These are phyloP conservation scores for Chrysosphaeria jannelii DNA, from an alignment of 2,329 filamentous ascomycete genomes.

Conservation along the genomic window DNA sequence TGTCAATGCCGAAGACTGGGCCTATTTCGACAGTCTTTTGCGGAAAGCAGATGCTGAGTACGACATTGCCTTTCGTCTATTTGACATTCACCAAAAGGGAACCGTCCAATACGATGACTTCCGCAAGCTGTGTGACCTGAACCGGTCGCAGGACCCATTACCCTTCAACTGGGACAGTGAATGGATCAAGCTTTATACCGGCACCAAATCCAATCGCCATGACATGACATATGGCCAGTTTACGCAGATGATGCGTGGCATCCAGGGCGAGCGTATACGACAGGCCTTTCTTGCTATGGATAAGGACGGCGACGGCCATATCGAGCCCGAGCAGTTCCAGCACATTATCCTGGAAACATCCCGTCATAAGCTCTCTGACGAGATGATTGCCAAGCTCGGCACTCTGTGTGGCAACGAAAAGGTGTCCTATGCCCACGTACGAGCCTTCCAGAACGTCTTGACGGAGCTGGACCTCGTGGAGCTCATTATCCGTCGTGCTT, in stretches of 20 bases:
- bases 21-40: slow-evolving; percentile 76
- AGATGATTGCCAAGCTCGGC: slow-evolving; percentile 67
- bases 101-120: slow-evolving; percentile 76
- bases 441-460: slow-evolving; percentile 94
- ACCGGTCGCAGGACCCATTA: slow-evolving; percentile 60
- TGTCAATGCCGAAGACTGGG: slow-evolving; percentile 64
- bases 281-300: slow-evolving; percentile 88
- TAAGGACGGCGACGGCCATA: slow-evolving; percentile 75
- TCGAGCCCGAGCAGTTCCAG: slow-evolving; percentile 85
- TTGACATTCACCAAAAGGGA: slow-evolving; percentile 62
- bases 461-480: slow-evolving; percentile 95
- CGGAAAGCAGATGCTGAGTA: slow-evolving; percentile 92
- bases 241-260: slow-evolving; percentile 83
- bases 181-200: slow-evolving; percentile 87
- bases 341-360: slow-evolving; percentile 84
- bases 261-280: slow-evolving; percentile 84
- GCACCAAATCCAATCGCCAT: slow-evolving; percentile 62
- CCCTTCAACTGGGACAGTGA: slow-evolving; percentile 94
- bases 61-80: slow-evolving; percentile 90
- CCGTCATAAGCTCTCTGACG: slow-evolving; percentile 88
- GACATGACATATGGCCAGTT: slow-evolving; percentile 89
- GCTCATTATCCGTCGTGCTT: slow-evolving; percentile 67
- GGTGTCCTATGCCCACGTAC: slow-evolving; percentile 90
- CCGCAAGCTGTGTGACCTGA: slow-evolving; percentile 54
- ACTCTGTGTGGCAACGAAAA: slow-evolving; percentile 88